These are phyloP conservation scores for Penicillium mononematosum DNA, from an alignment of 495 filamentous ascomycete species.

Conservation along the genomic window DNA sequence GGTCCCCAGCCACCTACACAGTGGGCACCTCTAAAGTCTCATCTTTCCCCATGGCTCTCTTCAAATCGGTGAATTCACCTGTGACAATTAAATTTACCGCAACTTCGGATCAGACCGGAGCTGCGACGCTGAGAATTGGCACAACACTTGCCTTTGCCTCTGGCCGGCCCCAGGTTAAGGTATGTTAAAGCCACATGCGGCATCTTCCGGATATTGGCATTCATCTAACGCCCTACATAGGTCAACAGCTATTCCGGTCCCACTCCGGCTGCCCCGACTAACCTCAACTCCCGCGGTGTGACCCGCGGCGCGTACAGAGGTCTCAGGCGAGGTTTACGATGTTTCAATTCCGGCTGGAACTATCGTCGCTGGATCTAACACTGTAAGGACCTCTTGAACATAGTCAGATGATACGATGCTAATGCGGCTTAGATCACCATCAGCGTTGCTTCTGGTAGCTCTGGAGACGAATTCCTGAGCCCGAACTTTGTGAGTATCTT, in stretches of 20 bases:
- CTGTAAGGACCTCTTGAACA: conserved; percentile 25
- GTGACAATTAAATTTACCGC: conserved; percentile 62
- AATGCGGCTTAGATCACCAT: conserved; percentile 49
- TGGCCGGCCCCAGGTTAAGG: conserved; percentile 33
- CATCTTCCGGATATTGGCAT: background rate
- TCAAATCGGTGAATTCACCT: conserved; percentile 60
- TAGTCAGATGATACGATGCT: background rate
- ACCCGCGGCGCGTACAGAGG: conserved; percentile 65
- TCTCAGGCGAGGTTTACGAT: conserved; percentile 59
- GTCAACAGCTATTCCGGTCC: conserved; percentile 52
- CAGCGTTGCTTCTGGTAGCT: conserved; percentile 56
- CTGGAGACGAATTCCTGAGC: conserved; percentile 51
- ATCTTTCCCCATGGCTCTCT: conserved; percentile 65
- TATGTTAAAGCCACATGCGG: conserved; percentile 1
- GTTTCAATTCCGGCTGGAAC: conserved; percentile 53
- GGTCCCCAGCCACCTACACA: conserved; percentile 59
- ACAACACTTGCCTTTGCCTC: conserved; percentile 64
- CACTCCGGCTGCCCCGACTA: conserved; percentile 55
- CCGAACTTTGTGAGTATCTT: conserved; percentile 59
- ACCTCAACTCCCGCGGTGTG: conserved; percentile 63
- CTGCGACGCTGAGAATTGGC: conserved; percentile 60
- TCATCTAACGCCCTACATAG: conserved; percentile 4
- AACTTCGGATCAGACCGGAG: conserved; percentile 45
- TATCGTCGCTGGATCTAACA: conserved; percentile 59
- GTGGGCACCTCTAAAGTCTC: conserved; percentile 50